phyloP scores from a whole-genome alignment of 2,329 filamentous ascomycete genomes.

The Magnaporthiopsis poae region DNA sequence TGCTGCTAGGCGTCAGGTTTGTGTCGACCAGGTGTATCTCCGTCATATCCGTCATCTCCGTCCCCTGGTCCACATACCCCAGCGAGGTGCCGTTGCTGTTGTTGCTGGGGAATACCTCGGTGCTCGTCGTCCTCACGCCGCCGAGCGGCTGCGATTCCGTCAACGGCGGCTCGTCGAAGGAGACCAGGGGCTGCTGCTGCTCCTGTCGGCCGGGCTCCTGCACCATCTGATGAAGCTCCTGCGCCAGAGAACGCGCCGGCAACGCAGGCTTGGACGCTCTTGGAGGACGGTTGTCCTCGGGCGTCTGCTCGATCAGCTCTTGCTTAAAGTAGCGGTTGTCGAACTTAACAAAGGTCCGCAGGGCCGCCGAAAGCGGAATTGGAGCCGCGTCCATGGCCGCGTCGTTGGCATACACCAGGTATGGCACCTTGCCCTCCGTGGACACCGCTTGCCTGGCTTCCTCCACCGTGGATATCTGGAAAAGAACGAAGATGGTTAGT shows the following conservation, averaged over 20 bases:
- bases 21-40: slow-evolving; percentile 1
- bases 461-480: slow-evolving; percentile 9
- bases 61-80: not conserved
- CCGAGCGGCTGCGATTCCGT: not conserved
- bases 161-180: not conserved
- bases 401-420: slow-evolving; percentile 23
- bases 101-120: slow-evolving; percentile 2
- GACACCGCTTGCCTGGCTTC: slow-evolving; percentile 15
- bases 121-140: slow-evolving; percentile 1
- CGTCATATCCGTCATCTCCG: slow-evolving; percentile 8
- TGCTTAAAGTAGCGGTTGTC: slow-evolving; percentile 27
- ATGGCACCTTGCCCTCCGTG: slow-evolving; percentile 13
- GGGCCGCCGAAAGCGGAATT: slow-evolving; percentile 17
- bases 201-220: not conserved
- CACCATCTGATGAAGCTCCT: not conserved
- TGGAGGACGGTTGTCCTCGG: slow-evolving; percentile 13
- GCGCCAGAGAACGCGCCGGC: not conserved
- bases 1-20: not conserved
- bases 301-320: slow-evolving; percentile 19
- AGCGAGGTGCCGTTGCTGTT: not conserved
- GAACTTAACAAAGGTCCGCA: slow-evolving; percentile 24
- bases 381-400: slow-evolving; percentile 18
- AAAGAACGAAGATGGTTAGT: not conserved
- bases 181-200: slow-evolving; percentile 3
- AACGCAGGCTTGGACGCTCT: not conserved